These are phyloP conservation scores for Nakazawaea siamensis DNA, from an alignment of 805 yeast species.

Conservation along the genomic window DNA sequence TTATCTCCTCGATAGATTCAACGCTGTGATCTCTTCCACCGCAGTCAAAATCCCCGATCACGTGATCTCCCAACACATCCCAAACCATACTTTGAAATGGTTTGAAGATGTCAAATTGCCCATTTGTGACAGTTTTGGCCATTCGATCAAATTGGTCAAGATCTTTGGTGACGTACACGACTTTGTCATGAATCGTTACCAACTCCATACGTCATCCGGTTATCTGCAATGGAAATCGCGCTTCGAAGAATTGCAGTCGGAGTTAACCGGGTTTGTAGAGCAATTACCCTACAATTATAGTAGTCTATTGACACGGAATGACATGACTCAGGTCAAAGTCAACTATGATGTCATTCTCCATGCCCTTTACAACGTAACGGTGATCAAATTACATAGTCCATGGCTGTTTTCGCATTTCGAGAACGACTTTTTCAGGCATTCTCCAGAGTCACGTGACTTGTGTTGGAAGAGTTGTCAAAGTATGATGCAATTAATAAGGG, in stretches of 20 bases:
- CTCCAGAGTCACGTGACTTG: constrained; percentile 14
- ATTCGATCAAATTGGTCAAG: constrained; percentile 7
- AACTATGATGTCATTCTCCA: constrained; percentile 5
- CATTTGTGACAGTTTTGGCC: constrained; percentile 4
- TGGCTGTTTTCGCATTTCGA: constrained; percentile 19
- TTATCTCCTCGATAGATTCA: constrained; percentile 25
- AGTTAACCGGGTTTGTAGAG: constrained; percentile 6
- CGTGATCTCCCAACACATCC: constrained; percentile 12
- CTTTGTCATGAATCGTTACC: constrained; percentile 1
- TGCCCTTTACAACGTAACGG: constrained; percentile 13
- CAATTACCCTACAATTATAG: constrained; percentile 4
- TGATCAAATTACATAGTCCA: constrained; percentile 18
- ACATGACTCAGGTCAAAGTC: not conserved
- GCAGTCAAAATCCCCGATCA: constrained; percentile 16
- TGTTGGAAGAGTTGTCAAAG: constrained; percentile 11
- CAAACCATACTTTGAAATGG: constrained; percentile 5
- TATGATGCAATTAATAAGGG: constrained; percentile 4
- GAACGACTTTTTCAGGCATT: constrained; percentile 15
- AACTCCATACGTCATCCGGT: not conserved
- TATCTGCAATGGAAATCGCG: constrained; percentile 1
- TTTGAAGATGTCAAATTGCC: not conserved
- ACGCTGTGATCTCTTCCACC: constrained; percentile 28
- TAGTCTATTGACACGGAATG: constrained; percentile 5
- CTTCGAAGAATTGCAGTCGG: constrained; percentile 2
- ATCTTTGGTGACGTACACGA: constrained; percentile 8